Evolutionary conservation across 768 basidiomycete species (phyloP), one percentile per base, ranked within the genome.

Genomic region (Termitomyces eurrhizus): DNA sequence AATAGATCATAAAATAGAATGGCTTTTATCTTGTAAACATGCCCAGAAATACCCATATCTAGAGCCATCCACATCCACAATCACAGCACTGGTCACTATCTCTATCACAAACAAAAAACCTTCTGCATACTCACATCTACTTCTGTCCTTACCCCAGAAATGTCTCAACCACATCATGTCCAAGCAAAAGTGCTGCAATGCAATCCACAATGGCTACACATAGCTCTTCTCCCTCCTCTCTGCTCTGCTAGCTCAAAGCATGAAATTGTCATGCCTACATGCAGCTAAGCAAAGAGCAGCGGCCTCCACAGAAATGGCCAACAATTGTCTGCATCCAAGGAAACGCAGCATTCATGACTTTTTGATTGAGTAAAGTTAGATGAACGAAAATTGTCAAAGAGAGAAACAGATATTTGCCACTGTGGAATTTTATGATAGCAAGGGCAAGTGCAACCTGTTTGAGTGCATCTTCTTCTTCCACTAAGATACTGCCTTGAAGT

Each of bases 121-220:
- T 1, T 2, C 36, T 6, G 0, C 77, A 49, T 78, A 80, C 61
- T 56, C 80, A 24, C 92, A 90, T 64, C 80, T 86, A 0, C 81
- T 92, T 21, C 79, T 95, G 26, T 89, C 92, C 7, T 87, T 85
- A 4, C 92, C 92, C 0, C 92, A 95, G 73, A 93, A 94, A 68
- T 83, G 93, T 14, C 83, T 92, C 16, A 94, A 95, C 70, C 93
- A 96, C 77, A 95, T 96, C 78, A 87, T 93, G 83, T 93, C 92
- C 7, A 94, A 96, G 71, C 93, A 96, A 74, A 92, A 92, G 68
- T 89, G 94, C 8, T 85, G 94, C 11, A 95, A 95, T 68, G 90
- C 91, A 54, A 96, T 96, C 65, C 87, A 92, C 45, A 88, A 92
- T 62, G 93, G 93, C 44, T 96, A 95, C 73, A 86, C 91, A 1